Evolutionary conservation across 257 asterid genomes (phyloP).

Genomic region (Craterostigma plantagineum): DNA sequence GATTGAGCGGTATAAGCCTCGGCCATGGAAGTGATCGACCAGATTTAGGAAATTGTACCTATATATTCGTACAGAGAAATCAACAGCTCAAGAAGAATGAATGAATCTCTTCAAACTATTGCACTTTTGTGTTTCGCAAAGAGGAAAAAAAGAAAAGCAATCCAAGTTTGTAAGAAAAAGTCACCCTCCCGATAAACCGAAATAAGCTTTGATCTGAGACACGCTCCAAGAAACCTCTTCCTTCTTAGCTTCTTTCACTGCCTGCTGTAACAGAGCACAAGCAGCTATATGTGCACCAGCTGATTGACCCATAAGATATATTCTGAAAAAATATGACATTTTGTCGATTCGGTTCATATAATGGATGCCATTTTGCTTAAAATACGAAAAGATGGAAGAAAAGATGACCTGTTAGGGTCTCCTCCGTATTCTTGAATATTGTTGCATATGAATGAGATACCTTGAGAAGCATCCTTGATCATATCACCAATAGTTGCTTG

Average conservation of each 20-base stretch:
- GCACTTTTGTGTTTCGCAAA: too few relatives aligned
- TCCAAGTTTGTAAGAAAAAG: slow-evolving; percentile 10
- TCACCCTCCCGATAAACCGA: slow-evolving; percentile 97
- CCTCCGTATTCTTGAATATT: slow-evolving; percentile 92
- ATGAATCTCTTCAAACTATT: too few relatives aligned
- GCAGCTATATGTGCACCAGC: slow-evolving; percentile 98
- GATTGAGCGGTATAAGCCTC: slow-evolving; percentile 72
- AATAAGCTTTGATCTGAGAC: slow-evolving; percentile 72
- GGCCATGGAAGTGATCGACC: slow-evolving; percentile 59
- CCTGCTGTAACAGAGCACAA: slow-evolving; percentile 80
- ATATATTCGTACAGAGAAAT: slow-evolving; percentile 9
- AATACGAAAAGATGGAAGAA: not conserved
- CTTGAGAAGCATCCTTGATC: slow-evolving; percentile 93
- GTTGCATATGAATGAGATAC: slow-evolving; percentile 81
- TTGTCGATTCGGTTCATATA: slow-evolving; percentile 4
- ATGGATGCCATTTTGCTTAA: not conserved
- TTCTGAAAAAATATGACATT: slow-evolving; percentile 18
- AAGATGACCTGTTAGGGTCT: slow-evolving; percentile 69
- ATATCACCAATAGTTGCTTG: slow-evolving; percentile 91
- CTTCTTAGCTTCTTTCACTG: slow-evolving; percentile 69
- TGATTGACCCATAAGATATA: slow-evolving; percentile 94
- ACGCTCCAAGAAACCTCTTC: slow-evolving; percentile 69
- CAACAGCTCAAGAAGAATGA: not conserved
- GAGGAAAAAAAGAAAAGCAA: too few relatives aligned
- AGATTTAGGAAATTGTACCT: slow-evolving; percentile 69